Percentiles rank a stretch among this genome's conserved stretches.
Conservation (phyloP, 2,329 filamentous ascomycete genomes). For the Stromatinia cepivora region DNA sequence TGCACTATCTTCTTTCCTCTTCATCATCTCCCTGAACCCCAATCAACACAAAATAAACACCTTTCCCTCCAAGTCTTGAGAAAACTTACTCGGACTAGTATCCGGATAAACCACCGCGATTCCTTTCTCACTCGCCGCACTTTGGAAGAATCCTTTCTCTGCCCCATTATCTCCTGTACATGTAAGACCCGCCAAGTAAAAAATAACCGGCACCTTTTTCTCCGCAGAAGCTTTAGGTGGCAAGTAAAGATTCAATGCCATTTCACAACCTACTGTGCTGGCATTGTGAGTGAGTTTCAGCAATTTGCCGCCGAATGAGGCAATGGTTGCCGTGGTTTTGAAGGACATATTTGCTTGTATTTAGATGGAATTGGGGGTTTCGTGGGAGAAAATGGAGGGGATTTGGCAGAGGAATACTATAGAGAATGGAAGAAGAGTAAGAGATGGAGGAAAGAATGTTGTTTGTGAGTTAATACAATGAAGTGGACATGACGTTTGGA, state of each 20-base stretch:
- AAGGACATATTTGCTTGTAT: slow-evolving; percentile 65
- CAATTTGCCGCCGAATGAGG: slow-evolving; percentile 90
- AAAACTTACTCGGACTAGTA: slow-evolving; percentile 75
- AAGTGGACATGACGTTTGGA: slow-evolving; percentile 34
- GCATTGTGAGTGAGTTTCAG: slow-evolving; percentile 91
- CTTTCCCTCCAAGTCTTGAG: background rate
- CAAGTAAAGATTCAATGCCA: slow-evolving; percentile 91
- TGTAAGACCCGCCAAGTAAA: slow-evolving; percentile 92
- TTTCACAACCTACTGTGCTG: slow-evolving; percentile 75
- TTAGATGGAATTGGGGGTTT: background rate
- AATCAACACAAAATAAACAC: background rate
- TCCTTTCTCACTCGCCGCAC: slow-evolving; percentile 72
- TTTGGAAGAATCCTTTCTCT: slow-evolving; percentile 88
- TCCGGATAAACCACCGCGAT: slow-evolving; percentile 96
- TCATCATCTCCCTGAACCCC: background rate
- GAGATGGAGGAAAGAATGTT: background rate
- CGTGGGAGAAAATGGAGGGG: too few species aligned
- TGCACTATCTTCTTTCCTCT: background rate
- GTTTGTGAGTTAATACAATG: slow-evolving; percentile 9
- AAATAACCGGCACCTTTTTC: slow-evolving; percentile 69
- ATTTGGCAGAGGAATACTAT: background rate
- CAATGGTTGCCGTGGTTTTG: slow-evolving; percentile 84
- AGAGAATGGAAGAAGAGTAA: background rate
- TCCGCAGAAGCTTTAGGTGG: slow-evolving; percentile 64
- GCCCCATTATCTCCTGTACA: slow-evolving; percentile 88